Percentiles rank a stretch among this genome's conserved stretches.
These are phyloP conservation scores for Stagonosporopsis cucurbitacearum DNA, from an alignment of 2,329 filamentous ascomycete species.

Conservation along the genomic window DNA sequence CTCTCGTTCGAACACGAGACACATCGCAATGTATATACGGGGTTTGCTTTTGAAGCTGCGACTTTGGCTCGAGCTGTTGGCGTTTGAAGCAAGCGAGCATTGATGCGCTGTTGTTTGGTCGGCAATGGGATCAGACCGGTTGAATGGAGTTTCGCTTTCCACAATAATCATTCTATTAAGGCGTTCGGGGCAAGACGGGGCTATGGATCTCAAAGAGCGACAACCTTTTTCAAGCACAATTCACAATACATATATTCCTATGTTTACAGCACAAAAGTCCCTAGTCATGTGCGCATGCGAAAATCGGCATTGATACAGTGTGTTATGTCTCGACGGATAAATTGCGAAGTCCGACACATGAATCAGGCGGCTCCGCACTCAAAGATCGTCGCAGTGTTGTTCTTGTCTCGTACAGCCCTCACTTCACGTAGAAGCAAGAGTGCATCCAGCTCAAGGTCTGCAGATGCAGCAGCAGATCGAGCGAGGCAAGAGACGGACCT, in stretches of 20 bases:
- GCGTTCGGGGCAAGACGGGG: constrained; percentile 14
- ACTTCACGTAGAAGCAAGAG: constrained; percentile 11
- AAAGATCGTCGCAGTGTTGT: constrained; percentile 47
- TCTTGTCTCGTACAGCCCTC: constrained; percentile 48
- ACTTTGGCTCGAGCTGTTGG: constrained; percentile 23
- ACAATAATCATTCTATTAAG: constrained; percentile 6
- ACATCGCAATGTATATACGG: constrained; percentile 20
- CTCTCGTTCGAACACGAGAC: constrained; percentile 16
- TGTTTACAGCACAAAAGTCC: background rate
- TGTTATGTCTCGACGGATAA: constrained; percentile 51
- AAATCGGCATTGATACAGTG: constrained; percentile 4
- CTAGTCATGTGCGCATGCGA: background rate
- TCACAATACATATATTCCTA: constrained; percentile 17
- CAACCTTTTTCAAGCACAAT: constrained; percentile 7
- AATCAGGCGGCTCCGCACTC: constrained; percentile 47
- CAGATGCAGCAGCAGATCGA: constrained; percentile 44
- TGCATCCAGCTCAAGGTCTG: constrained; percentile 51
- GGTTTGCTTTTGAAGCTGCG: constrained; percentile 16
- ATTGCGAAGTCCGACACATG: constrained; percentile 48
- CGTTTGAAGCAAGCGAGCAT: constrained; percentile 28
- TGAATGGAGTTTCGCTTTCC: background rate
- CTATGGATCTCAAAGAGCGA: constrained; percentile 5
- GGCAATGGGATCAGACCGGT: constrained; percentile 3
- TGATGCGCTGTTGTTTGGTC: constrained; percentile 15
- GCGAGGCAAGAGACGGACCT: constrained; percentile 48